A percentile compares a stretch with the other conserved stretches of the same genome.
These are phyloP conservation scores for Tulasnella sp. DNA, from an alignment of 768 basidiomycete genomes.

Conservation along the genomic window DNA sequence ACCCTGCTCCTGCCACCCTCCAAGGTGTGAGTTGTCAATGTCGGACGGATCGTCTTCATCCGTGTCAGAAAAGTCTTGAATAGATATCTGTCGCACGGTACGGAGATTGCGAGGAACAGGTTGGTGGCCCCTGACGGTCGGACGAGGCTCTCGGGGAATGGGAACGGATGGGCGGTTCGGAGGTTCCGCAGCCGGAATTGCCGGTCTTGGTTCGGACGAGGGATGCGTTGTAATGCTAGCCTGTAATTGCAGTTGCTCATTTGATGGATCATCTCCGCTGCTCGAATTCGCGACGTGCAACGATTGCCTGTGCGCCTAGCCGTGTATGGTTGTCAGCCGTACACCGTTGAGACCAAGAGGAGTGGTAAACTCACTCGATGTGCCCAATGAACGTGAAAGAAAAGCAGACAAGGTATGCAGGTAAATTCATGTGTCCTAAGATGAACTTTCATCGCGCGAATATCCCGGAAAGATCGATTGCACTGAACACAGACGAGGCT, in stretches of 20 bases:
- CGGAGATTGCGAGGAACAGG: not conserved
- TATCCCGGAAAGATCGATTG: not conserved
- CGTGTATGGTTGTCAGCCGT: too few species aligned
- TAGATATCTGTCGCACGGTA: not conserved
- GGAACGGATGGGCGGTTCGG: not conserved
- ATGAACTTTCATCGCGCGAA: not conserved
- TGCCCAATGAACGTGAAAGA: not conserved
- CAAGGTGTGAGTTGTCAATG: not conserved
- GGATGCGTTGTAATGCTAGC: not conserved
- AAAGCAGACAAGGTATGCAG: not conserved
- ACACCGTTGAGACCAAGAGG: not conserved
- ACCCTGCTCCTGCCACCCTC: not conserved
- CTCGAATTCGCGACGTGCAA: not conserved
- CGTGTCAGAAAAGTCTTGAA: not conserved
- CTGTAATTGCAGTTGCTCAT: not conserved
- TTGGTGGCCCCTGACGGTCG: not conserved
- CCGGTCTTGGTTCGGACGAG: not conserved
- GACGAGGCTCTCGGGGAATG: not conserved
- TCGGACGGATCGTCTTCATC: not conserved
- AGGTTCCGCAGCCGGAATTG: not conserved
- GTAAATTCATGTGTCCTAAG: not conserved
- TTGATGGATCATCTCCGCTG: not conserved
- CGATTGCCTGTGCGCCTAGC: not conserved
- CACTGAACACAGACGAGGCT: not conserved
- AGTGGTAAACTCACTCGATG: not conserved